Base-by-base conservation (phyloP, 768 basidiomycete species). In the Leccinum disarticulatum region DNA sequence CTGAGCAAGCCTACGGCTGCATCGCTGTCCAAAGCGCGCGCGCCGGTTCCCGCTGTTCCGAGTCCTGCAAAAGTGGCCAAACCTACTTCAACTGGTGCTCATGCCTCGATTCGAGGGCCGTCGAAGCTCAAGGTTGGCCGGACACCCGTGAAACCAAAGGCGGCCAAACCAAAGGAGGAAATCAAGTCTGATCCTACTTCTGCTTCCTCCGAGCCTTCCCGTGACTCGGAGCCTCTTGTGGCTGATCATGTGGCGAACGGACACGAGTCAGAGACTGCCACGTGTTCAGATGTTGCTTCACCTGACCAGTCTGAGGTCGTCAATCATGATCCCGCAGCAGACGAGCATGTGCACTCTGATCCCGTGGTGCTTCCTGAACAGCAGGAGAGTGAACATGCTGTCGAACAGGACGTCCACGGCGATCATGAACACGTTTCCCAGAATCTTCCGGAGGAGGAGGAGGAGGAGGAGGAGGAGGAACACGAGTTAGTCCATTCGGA, bases 1-100 rank as follows among this genome's bases (percentile, higher is more conserved):
- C 76, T 92, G 47, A 90, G 84, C 73, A 90, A 90, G 72, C 91
- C 90, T n/a, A 92, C 91, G 1, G 89, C 90, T 10, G 87, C 90
- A 28, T 90, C 88, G 2, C 68, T 88, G 59, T 85, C 84, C 25
- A 87, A 84, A 68, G 83, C 82, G 22, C 81, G 86, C 17, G 62
- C 77, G n/a, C 61, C 71, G 4, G 66, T 51, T 8, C 52, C 66
- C 27, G 14, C 61, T 33, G 53, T 28, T 43, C 50, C 61, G 13
- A 68, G 64, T 27, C 66, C 72, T 35, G 57, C 67, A 5, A 65
- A 61, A 47, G 61, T 79, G 11, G 59, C 71, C 10, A 69, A 76
- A 50, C 65, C 76, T 22, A 61, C 71, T 50, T 57, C 72, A 56
- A 22, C 64, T 33, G 76, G 74, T 55, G 61, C 70, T 55, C 69